Percentiles rank a stretch among this genome's conserved stretches.
Conservation (phyloP, 257 asterid species). For the Solanum sitiens region DNA sequence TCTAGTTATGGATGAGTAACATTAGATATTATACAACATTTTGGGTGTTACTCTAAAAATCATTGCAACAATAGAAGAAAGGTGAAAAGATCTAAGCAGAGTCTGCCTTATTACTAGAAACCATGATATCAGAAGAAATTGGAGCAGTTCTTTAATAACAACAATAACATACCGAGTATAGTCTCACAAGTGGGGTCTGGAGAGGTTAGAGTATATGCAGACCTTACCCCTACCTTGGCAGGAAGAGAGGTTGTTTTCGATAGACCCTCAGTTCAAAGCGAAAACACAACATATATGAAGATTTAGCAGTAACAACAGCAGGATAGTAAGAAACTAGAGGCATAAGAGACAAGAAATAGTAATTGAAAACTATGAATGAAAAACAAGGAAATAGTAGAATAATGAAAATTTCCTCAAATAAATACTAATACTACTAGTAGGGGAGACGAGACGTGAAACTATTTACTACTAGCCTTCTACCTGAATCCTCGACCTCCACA, state of each 20-base stretch:
- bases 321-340: background rate
- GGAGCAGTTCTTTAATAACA: background rate
- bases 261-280: background rate
- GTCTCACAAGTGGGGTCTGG: background rate
- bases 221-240: background rate
- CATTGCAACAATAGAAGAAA: background rate
- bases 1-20: conserved; percentile 25
- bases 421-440: background rate
- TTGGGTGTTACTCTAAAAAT: background rate
- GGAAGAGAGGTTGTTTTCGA: background rate
- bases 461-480: background rate
- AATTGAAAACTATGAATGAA: background rate
- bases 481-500: background rate
- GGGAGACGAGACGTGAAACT: background rate
- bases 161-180: background rate
- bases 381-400: background rate
- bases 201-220: background rate
- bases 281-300: background rate
- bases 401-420: background rate
- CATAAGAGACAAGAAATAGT: background rate
- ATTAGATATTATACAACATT: background rate
- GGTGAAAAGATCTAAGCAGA: background rate
- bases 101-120: background rate
- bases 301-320: background rate
- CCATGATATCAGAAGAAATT: background rate